Evolutionary conservation across 2,329 filamentous ascomycete genomes (phyloP), one percentile per base, ranked within the genome.

Genomic region (Botrytis fragariae): DNA sequence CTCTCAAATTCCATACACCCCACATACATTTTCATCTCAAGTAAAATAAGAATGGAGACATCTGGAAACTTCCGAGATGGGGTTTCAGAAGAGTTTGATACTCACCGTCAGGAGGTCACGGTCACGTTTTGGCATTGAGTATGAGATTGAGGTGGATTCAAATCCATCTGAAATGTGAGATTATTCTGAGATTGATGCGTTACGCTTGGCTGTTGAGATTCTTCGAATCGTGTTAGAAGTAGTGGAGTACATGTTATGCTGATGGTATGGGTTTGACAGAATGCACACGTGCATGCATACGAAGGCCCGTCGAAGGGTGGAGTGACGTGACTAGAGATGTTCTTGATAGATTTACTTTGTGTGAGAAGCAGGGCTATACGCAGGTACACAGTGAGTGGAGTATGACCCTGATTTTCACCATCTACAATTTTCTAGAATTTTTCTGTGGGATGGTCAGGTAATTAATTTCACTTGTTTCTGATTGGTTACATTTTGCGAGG

Each of bases 81-180:
- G 51, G 67, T 69, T 61, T 69, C 67, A 61, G n/a, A 45, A n/a
- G 37, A 44, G 67, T 61, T 69, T 69, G 67, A 69, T 61, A n/a
- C 35, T 68, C 48, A 68, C 35, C 18, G n/a, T 29, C 35, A 57
- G 29, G 16, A 68, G 45, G 16, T 54, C 35, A 25, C 42, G 44
- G 42, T 68, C 65, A 68, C 65, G 65, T 68, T 68, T 68, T 44
- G 61, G 61, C 61, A 32, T 45, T 32, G 61, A 20, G 20, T 37
- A 12, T 61, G 51, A 57, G 51, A 57, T 57, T 57, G 51, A 57
- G n/a, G 51, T 57, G 51, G 51, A 57, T 57, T 32, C 51, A 32
- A 29, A 57, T 57, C 14, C n/a, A 57, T 57, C 51, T 57, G 51
- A 57, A 57, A 16, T 57, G n/a, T 29, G 51, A 57, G 51, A 57